Conservation (phyloP, 345 rosid species). For the Clarkia xantiana region DNA sequence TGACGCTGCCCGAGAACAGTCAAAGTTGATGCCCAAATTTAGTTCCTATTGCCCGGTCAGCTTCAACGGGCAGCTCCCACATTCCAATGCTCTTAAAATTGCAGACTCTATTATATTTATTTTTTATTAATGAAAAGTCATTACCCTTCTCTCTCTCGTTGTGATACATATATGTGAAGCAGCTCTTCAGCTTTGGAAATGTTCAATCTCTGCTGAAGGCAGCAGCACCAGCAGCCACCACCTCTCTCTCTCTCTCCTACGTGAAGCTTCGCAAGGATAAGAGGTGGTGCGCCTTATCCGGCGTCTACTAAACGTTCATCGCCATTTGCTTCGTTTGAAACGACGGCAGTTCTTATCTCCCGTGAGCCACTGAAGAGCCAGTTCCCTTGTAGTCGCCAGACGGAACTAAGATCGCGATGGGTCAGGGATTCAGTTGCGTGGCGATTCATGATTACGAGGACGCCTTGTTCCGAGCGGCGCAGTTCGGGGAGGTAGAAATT, state of each 20-base stretch:
- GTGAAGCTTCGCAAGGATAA: neutral
- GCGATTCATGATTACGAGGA: constrained; percentile 36
- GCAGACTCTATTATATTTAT: neutral
- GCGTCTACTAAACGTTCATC: neutral
- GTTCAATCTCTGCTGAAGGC: neutral
- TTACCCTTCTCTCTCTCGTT: neutral
- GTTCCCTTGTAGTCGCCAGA: too few species aligned
- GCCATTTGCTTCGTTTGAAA: neutral
- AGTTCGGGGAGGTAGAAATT: constrained; percentile 45
- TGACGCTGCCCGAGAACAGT: constrained; percentile 5
- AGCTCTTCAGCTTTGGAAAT: neutral
- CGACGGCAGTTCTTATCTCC: too few species aligned
- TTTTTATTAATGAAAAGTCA: neutral
- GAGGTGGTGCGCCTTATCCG: constrained; percentile 4
- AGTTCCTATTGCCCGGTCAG: neutral
- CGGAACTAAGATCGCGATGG: constrained; percentile 28
- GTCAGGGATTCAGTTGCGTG: constrained; percentile 83
- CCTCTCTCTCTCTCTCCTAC: neutral
- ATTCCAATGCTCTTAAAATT: neutral
- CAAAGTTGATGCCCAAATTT: neutral
- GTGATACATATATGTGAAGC: neutral
- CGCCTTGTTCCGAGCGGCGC: constrained; percentile 59
- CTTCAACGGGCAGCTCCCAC: constrained; percentile 8
- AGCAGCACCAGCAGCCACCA: neutral
- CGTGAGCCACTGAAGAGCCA: too few species aligned